phyloP scores from a whole-genome alignment of 1,139 yeast genomes.

The Kazachstania sp. region DNA sequence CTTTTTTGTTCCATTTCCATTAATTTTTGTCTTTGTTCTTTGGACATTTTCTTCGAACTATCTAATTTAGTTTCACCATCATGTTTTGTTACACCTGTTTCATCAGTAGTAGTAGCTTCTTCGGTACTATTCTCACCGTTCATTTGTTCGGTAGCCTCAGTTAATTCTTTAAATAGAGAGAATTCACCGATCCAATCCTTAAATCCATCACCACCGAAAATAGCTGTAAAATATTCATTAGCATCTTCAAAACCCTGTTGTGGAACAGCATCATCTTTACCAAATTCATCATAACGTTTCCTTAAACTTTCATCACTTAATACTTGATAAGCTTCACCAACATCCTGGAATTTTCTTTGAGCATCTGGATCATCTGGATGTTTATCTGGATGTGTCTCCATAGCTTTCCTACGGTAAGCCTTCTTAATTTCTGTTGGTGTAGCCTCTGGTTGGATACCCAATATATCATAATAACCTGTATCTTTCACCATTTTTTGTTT shows the following conservation, averaged over 20 bases:
- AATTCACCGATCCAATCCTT: slow-evolving; percentile 71
- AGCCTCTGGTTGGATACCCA: slow-evolving; percentile 63
- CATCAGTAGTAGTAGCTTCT: slow-evolving; percentile 2
- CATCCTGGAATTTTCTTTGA: slow-evolving; percentile 56
- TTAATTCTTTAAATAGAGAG: slow-evolving; percentile 50
- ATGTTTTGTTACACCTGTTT: slow-evolving; percentile 13
- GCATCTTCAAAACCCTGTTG: slow-evolving; percentile 67
- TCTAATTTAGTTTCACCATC: slow-evolving; percentile 14
- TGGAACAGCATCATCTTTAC: slow-evolving; percentile 61
- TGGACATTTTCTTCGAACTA: slow-evolving; percentile 33
- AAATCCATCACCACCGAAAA: slow-evolving; percentile 74
- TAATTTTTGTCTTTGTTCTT: slow-evolving; percentile 49
- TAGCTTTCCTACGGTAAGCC: slow-evolving; percentile 86
- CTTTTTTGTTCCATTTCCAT: slow-evolving; percentile 47
- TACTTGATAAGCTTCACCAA: slow-evolving; percentile 65
- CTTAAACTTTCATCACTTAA: slow-evolving; percentile 53
- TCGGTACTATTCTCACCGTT: slow-evolving; percentile 22
- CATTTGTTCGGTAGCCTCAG: slow-evolving; percentile 48
- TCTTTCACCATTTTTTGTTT: slow-evolving; percentile 69
- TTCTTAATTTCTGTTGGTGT: slow-evolving; percentile 79
- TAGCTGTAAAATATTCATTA: slow-evolving; percentile 54
- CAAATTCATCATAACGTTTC: slow-evolving; percentile 55
- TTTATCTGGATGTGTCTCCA: slow-evolving; percentile 89
- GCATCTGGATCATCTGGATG: slow-evolving; percentile 79
- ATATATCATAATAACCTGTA: slow-evolving; percentile 75